Percentiles rank a stretch among this genome's conserved stretches.
Conservation (phyloP, 73 alveolate genomes). For the Tetrahymena borealis region DNA sequence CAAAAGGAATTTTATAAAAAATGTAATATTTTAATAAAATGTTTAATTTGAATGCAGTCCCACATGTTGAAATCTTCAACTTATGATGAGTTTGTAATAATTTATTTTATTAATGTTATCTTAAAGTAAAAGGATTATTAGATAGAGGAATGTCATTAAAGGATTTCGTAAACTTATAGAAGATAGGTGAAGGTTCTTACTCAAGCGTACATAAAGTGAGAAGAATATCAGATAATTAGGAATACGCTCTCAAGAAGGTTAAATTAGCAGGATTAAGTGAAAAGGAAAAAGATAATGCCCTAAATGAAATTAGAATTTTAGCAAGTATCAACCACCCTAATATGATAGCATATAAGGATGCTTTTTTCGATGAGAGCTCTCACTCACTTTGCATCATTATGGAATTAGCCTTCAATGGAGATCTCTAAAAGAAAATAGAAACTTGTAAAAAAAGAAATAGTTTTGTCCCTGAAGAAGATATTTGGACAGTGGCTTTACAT, state of each 20-base stretch:
- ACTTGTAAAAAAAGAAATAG: slow-evolving; percentile 3
- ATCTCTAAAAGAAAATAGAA: slow-evolving; percentile 5
- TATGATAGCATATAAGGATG: slow-evolving; percentile 27
- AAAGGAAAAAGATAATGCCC: slow-evolving; percentile 45
- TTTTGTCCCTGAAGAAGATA: slow-evolving; percentile 11
- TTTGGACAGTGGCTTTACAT: slow-evolving; percentile 24
- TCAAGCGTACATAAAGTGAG: slow-evolving; percentile 26
- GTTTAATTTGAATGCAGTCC: no score
- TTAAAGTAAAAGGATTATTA: neutral
- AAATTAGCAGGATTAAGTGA: slow-evolving; percentile 18
- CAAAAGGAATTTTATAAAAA: no score
- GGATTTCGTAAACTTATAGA: slow-evolving; percentile 15
- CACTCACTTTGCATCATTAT: slow-evolving; percentile 26
- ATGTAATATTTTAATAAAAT: no score
- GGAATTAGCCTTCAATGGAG: slow-evolving; percentile 48
- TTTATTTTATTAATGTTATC: neutral
- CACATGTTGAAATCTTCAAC: no score
- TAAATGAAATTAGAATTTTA: slow-evolving; percentile 40
- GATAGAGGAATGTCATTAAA: neutral
- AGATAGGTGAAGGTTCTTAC: slow-evolving; percentile 40
- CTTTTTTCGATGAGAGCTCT: slow-evolving; percentile 50
- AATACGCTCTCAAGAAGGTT: slow-evolving; percentile 44
- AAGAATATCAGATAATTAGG: slow-evolving; percentile 33
- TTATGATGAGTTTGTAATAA: neutral
- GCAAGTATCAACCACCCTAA: slow-evolving; percentile 40